Base-by-base conservation (phyloP, 108 stramenopile species). In the Pseudonitzschia delicatissima region DNA sequence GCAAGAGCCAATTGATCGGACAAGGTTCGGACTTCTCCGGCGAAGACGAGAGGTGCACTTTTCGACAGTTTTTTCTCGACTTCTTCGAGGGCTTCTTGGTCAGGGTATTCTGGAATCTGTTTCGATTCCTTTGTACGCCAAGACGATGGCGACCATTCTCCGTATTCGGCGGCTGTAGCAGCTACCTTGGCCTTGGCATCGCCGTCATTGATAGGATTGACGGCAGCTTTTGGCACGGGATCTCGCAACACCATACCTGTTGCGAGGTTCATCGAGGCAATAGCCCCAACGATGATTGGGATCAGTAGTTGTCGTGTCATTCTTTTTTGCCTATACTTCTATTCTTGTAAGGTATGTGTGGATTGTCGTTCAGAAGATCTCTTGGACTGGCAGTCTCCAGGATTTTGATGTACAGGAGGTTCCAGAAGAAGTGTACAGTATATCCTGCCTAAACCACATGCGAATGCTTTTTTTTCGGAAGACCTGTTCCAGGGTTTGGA, bases 1-100 rank as follows among this genome's bases (percentile, higher is more conserved):
- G 94, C 97, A 39, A 91, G 83, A 23, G 94, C 95, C 29, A 99
- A 83, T 48, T 94, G 80, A 62, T 90, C 88, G 57, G 90, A 94
- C n/a, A 99, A 84, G 18, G 82, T 76, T 15, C 94, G 86, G 17
- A 95, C 91, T 66, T 95, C 94, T 27, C 94, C 94, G 12, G 94
- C 94, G 73, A 95, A 95, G 66, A 95, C 94, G 3, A 95, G 78
- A 3, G 94, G 94, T 32, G 89, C 81, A 48, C 72, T 84, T 27
- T 77, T 66, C 25, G 80, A 62, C 12, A 95, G 64, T 5, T 69
- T 75, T 17, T 72, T 49, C 9, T 87, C 68, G 18, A 88, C 89
- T 12, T 32, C 76, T n/a, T 82, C 64, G 27, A 91, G 74, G 50
- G 92, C 88, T 29, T 69, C 85, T 37, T 60, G 57, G 61, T 90